Conservation (phyloP, 805 yeast genomes). For the Kluyveromyces dobzhanskii region DNA sequence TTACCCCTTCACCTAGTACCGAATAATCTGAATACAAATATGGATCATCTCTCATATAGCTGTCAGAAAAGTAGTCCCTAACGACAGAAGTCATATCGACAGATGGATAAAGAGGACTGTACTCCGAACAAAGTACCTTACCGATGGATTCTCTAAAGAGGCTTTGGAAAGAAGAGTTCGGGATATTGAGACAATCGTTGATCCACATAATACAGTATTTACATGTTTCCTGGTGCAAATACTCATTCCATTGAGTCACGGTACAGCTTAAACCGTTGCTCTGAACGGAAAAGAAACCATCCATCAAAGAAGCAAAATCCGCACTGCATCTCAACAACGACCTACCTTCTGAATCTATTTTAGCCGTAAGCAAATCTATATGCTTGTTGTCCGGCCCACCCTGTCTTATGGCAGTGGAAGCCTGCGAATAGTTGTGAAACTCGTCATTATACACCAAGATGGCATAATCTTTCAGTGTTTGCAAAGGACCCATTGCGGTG, state of each 20-base stretch:
- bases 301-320: conserved; percentile 20
- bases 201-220: conserved; percentile 46
- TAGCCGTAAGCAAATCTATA: conserved; percentile 30
- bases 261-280: conserved; percentile 48
- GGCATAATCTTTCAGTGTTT: conserved; percentile 31
- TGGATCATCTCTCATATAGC: conserved; percentile 12
- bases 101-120: conserved; percentile 8
- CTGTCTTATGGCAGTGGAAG: conserved; percentile 39
- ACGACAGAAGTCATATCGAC: conserved; percentile 21
- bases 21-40: conserved; percentile 23
- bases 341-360: conserved; percentile 44
- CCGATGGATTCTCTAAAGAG: conserved; percentile 36
- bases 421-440: conserved; percentile 51
- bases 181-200: conserved; percentile 31
- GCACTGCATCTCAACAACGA: conserved; percentile 35
- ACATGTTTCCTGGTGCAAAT: conserved; percentile 39
- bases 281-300: conserved; percentile 34
- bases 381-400: conserved; percentile 30
- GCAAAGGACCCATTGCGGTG: conserved; percentile 2
- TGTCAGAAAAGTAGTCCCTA: conserved; percentile 17
- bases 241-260: conserved; percentile 43
- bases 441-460: conserved; percentile 76
- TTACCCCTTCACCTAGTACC: conserved; percentile 28
- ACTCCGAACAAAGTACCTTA: conserved; percentile 32
- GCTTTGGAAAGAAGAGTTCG: conserved; percentile 32